Percentiles rank a stretch among this genome's conserved stretches.
Conservation (phyloP, 2,329 filamentous ascomycete species). For the Alternaria gansuensis region DNA sequence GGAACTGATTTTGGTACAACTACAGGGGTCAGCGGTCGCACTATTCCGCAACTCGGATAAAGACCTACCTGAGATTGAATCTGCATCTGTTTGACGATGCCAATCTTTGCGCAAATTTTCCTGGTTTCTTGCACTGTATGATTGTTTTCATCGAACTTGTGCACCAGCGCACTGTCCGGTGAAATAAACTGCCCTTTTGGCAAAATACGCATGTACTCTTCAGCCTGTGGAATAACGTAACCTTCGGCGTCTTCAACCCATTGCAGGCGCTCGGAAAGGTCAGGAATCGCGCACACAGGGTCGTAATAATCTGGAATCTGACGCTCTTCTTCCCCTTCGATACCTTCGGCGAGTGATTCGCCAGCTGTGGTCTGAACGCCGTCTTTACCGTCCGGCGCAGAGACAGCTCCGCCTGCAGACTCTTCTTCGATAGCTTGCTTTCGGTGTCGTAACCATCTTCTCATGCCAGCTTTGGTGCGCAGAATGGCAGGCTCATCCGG, state of each 20-base stretch:
- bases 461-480: slow-evolving; percentile 86
- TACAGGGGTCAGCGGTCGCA: slow-evolving; percentile 51
- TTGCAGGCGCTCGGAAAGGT: slow-evolving; percentile 77
- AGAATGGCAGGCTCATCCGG: slow-evolving; percentile 86
- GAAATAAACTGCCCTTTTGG: slow-evolving; percentile 78
- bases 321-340: slow-evolving; percentile 79
- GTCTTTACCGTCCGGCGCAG: slow-evolving; percentile 58
- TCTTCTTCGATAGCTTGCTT: slow-evolving; percentile 66
- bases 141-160: slow-evolving; percentile 89
- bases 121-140: slow-evolving; percentile 95
- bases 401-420: slow-evolving; percentile 59
- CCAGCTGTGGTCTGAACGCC: slow-evolving; percentile 61
- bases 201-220: slow-evolving; percentile 82
- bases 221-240: slow-evolving; percentile 85
- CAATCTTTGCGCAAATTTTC: slow-evolving; percentile 94
- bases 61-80: slow-evolving; percentile 84
- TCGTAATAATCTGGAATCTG: slow-evolving; percentile 96
- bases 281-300: slow-evolving; percentile 82
- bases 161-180: slow-evolving; percentile 75
- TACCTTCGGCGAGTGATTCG: slow-evolving; percentile 92
- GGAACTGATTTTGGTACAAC: slow-evolving; percentile 98
- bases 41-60: slow-evolving; percentile 2
- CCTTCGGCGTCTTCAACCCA: slow-evolving; percentile 93
- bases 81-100: slow-evolving; percentile 99
- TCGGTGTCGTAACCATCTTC: slow-evolving; percentile 82